A percentile compares a stretch with the other conserved stretches of the same genome.
Evolutionary conservation across 768 basidiomycete species (phyloP).

Genomic region (Imleria badia): DNA sequence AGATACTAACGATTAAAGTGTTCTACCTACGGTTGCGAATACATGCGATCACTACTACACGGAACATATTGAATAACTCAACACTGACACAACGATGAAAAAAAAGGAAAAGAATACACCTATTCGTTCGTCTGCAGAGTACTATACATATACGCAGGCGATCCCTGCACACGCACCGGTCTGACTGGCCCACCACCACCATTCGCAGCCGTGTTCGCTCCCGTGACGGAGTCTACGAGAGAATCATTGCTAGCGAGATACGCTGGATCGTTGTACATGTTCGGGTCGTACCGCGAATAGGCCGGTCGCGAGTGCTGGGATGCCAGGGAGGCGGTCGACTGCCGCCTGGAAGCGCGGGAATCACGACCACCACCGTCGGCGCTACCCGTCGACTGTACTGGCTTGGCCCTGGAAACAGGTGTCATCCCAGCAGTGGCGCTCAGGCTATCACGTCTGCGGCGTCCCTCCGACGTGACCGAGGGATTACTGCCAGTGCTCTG

Average conservation of each 20-base stretch:
- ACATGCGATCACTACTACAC: conserved; percentile 10
- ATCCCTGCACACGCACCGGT: conserved; percentile 17
- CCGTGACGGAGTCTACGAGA: conserved; percentile 24
- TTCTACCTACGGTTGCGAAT: not conserved
- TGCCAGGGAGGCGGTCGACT: conserved; percentile 26
- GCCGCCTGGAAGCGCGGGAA: conserved; percentile 14
- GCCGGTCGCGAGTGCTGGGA: conserved; percentile 18
- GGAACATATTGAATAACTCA: conserved; percentile 10
- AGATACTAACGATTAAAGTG: too few species aligned
- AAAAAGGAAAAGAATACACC: not conserved
- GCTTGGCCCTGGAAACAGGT: conserved; percentile 11
- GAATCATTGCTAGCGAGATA: conserved; percentile 29
- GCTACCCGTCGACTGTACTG: conserved; percentile 13
- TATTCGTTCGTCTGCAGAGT: conserved; percentile 16
- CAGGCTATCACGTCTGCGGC: conserved; percentile 24
- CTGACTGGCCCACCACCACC: conserved; percentile 21
- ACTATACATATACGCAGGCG: conserved; percentile 21
- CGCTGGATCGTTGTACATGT: conserved; percentile 27
- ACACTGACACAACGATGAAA: not conserved
- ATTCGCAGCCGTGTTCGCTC: conserved; percentile 26
- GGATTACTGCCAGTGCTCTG: conserved; percentile 11
- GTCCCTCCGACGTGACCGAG: conserved; percentile 26
- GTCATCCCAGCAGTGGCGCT: conserved; percentile 28
- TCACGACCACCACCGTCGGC: conserved; percentile 11
- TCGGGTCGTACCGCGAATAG: conserved; percentile 21